Evolutionary conservation across 75 land plant genomes (phyloP).

Genomic region (Selaginella moellendorffii): DNA sequence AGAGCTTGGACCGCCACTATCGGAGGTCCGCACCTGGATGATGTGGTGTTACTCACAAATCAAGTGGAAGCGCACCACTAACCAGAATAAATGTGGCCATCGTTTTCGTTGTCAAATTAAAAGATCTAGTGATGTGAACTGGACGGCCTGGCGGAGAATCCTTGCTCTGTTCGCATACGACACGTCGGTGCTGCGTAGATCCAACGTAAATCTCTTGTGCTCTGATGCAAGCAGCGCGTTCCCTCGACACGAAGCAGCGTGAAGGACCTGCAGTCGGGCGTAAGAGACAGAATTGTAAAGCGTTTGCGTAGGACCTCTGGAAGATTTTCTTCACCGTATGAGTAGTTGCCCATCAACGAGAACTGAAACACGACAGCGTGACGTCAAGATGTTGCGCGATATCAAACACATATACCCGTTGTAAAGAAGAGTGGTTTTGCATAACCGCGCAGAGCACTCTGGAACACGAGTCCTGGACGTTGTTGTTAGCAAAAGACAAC

Average conservation of each 20-base stretch:
- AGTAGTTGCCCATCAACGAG: conserved; percentile 27
- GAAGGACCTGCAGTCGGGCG: conserved; percentile 1
- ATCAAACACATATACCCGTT: conserved; percentile 8
- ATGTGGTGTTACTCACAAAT: too few species aligned
- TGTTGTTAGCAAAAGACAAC: conserved; percentile 18
- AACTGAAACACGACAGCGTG: conserved; percentile 12
- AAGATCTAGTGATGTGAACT: background rate
- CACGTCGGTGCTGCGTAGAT: conserved; percentile 10
- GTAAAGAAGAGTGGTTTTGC: conserved; percentile 11
- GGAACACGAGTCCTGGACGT: conserved; percentile 20
- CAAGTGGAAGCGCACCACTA: too few species aligned
- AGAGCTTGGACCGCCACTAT: too few species aligned
- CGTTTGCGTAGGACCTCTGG: conserved; percentile 16
- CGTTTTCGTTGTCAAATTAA: conserved; percentile 9
- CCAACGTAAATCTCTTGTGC: conserved; percentile 5
- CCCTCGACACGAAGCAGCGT: conserved; percentile 4
- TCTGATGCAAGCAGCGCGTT: background rate
- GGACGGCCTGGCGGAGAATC: conserved; percentile 9
- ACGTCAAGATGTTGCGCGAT: background rate
- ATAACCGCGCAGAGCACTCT: conserved; percentile 11
- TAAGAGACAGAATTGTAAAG: background rate
- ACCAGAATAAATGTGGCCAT: too few species aligned
- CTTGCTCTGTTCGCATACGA: conserved; percentile 9
- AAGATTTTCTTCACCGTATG: conserved; percentile 22
- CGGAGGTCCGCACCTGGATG: too few species aligned